These are phyloP conservation scores for Scheffersomyces segobiensis DNA, from an alignment of 1,139 yeast species.

Conservation along the genomic window DNA sequence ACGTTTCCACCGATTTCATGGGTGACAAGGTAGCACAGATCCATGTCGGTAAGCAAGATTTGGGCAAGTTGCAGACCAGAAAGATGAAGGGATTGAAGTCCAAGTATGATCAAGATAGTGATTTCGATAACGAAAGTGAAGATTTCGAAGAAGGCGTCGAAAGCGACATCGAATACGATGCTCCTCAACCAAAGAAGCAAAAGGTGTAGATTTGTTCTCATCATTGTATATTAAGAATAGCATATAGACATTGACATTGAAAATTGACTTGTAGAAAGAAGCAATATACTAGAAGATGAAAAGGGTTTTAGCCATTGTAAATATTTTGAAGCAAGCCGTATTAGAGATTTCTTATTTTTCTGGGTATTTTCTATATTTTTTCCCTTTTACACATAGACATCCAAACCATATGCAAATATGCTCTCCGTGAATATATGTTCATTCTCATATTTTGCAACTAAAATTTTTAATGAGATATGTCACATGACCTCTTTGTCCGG, in stretches of 20 bases:
- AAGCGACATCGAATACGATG: slow-evolving; percentile 40
- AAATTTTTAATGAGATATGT: no score
- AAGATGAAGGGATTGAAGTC: slow-evolving; percentile 98
- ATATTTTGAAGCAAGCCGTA: no score
- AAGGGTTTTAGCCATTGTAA: no score
- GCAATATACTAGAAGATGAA: no score
- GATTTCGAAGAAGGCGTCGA: slow-evolving; percentile 36
- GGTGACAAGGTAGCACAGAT: slow-evolving; percentile 98
- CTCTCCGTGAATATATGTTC: neutral
- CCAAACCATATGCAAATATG: no score
- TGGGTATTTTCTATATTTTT: no score
- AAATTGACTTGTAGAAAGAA: neutral
- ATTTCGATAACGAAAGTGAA: slow-evolving; percentile 55
- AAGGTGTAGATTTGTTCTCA: slow-evolving; percentile 16
- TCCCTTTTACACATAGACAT: no score
- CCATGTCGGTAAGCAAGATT: slow-evolving; percentile 94
- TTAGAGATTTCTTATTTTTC: no score
- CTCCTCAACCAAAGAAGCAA: slow-evolving; percentile 38
- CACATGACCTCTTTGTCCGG: neutral
- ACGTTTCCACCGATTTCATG: slow-evolving; percentile 79
- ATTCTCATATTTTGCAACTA: neutral
- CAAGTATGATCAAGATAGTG: slow-evolving; percentile 67
- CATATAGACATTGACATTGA: neutral
- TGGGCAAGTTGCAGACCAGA: slow-evolving; percentile 87
- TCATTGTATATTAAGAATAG: neutral